Evolutionary conservation across 306 rosid species (phyloP), one percentile per base, ranked within the genome.

Genomic region (Dalbergia cultrata): DNA sequence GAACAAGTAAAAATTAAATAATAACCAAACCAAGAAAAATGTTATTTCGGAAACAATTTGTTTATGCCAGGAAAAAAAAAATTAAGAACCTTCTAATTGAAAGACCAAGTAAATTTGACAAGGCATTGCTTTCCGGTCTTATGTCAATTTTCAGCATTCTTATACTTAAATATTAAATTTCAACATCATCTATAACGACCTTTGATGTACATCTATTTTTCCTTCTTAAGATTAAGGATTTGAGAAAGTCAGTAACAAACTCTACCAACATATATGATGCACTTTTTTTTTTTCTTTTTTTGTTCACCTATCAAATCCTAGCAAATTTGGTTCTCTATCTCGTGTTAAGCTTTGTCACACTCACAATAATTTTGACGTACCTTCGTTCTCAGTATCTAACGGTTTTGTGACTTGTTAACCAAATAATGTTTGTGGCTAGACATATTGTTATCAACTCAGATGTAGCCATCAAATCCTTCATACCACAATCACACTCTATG

Each of bases 161-260:
- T 57, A 37, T 37, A 18, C 70, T 65, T 81, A 47, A 0, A 45
- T 18, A 53, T 37, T 10, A 49, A 13, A 66, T 39, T 14, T 57
- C 74, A 50, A 70, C 74, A 58, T 37, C 73, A 4, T 49, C 56
- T 34, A 47, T 58, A 65, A 78, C 74, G 67, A 76, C 80, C 83
- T 80, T 35, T 65, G 67, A 37, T 61, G 70, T 35, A 69, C 59
- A 31, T 54, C 26, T 10, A 13, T 56, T 83, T 73, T 33, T 53
- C 72, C 13, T 70, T 76, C 72, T 76, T 77, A 84, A 82, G 78
- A 77, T 76, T 77, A 84, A 82, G 78, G 77, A 77, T 80, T 8
- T 79, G 26, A 58, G 43, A 83, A 83, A 85, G 85, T 84, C 85
- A 54, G 45, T 84, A 91, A 90, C 98, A 90, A 94, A 92, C 95